phyloP scores from a whole-genome alignment of 805 yeast species.

The Yamadazyma paraphyllophila region DNA sequence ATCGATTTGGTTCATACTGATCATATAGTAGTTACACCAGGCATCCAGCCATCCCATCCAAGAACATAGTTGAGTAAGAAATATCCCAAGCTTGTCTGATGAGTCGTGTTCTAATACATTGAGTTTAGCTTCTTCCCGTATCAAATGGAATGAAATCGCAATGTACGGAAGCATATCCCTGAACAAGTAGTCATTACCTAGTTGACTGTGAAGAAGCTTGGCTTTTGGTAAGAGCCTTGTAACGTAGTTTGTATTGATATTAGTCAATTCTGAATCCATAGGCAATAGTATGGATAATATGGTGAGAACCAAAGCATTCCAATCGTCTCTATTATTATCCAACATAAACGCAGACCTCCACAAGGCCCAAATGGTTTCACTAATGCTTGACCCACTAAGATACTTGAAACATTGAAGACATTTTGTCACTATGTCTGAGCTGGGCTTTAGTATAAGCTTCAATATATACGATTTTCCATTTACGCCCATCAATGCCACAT shows the following conservation, averaged over 20 bases:
- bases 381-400: conserved; percentile 56
- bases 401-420: conserved; percentile 52
- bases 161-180: conserved; percentile 61
- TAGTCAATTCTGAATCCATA: conserved; percentile 24
- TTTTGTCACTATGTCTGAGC: conserved; percentile 37
- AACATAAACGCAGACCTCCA: conserved; percentile 59
- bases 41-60: conserved; percentile 74
- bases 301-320: conserved; percentile 58
- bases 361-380: conserved; percentile 56
- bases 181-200: conserved; percentile 38
- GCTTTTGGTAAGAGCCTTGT: conserved; percentile 33
- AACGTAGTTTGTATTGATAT: conserved; percentile 22
- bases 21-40: conserved; percentile 61
- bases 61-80: conserved; percentile 59
- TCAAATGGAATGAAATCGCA: conserved; percentile 65
- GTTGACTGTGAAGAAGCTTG: conserved; percentile 22
- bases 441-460: conserved; percentile 44
- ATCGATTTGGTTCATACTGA: conserved; percentile 34
- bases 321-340: conserved; percentile 46
- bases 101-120: conserved; percentile 43
- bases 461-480: conserved; percentile 24
- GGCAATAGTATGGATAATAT: conserved; percentile 52
- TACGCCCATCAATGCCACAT: conserved; percentile 23
- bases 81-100: conserved; percentile 43
- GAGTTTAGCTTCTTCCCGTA: conserved; percentile 72